Percentiles rank a stretch among this genome's conserved stretches.
These are phyloP conservation scores for Baudoinia panamericana DNA, from an alignment of 495 filamentous ascomycete genomes.

Conservation along the genomic window DNA sequence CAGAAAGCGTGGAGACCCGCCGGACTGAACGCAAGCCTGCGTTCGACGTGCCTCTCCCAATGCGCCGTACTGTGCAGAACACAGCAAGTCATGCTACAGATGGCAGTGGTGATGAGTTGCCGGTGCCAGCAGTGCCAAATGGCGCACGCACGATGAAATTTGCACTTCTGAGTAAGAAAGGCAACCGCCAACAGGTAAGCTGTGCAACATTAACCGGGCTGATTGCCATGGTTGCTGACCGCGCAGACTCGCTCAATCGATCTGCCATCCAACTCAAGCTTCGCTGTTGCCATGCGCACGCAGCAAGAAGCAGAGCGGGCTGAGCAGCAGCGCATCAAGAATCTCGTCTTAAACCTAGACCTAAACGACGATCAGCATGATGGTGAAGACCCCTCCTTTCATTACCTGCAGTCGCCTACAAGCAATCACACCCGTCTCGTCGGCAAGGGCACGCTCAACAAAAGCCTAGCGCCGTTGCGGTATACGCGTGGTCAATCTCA, in stretches of 20 bases:
- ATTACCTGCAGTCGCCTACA: conserved; percentile 19
- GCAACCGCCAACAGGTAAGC: conserved; percentile 81
- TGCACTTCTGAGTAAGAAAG: conserved; percentile 87
- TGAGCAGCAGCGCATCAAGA: conserved; percentile 95
- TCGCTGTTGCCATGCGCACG: conserved; percentile 88
- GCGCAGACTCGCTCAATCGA: conserved; percentile 81
- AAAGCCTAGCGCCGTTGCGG: neutral
- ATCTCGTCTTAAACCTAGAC: conserved; percentile 90
- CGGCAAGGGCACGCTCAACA: conserved; percentile 20
- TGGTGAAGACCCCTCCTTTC: conserved; percentile 49
- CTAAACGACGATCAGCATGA: conserved; percentile 61
- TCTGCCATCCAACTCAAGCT: conserved; percentile 83
- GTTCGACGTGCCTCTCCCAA: conserved; percentile 88
- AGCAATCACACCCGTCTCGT: conserved; percentile 27
- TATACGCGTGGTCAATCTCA: conserved; percentile 12
- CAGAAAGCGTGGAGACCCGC: conserved; percentile 84
- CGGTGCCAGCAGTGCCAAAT: conserved; percentile 26
- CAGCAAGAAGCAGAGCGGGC: conserved; percentile 90
- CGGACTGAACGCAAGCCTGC: conserved; percentile 88
- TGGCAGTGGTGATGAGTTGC: conserved; percentile 35
- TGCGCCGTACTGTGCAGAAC: conserved; percentile 59
- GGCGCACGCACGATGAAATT: conserved; percentile 71
- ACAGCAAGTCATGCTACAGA: conserved; percentile 25
- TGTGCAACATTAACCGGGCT: neutral
- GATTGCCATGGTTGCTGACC: neutral